Conservation (phyloP, 331 rosid genomes). For the Pyrus hybrid region DNA sequence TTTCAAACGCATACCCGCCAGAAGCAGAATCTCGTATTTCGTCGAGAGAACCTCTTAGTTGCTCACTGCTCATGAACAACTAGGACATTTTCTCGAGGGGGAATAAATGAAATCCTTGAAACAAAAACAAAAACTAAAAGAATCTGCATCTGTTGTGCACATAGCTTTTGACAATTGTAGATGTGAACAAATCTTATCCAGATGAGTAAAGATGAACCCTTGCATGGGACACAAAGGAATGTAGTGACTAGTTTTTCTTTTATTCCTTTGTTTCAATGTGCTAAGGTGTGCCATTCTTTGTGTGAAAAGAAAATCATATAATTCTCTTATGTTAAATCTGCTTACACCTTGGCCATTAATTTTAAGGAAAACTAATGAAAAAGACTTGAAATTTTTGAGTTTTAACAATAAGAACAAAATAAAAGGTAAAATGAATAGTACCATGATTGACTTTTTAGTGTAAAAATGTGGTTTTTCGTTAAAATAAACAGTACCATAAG, state of each 20-base stretch:
- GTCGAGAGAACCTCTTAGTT: not conserved
- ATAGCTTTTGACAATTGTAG: not conserved
- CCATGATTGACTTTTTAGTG: no score
- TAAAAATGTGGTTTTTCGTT: no score
- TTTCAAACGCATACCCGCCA: no score
- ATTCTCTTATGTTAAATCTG: not conserved
- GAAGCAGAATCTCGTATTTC: not conserved
- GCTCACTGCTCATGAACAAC: not conserved
- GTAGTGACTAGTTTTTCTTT: not conserved
- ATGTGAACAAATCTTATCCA: slow-evolving; percentile 2
- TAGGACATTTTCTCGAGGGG: not conserved
- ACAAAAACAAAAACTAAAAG: not conserved
- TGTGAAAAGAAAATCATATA: not conserved
- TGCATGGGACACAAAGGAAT: not conserved
- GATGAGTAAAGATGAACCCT: slow-evolving; percentile 1
- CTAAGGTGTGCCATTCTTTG: not conserved
- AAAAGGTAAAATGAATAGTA: no score
- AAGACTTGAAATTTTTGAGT: not conserved
- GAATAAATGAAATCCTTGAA: not conserved
- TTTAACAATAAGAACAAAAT: no score
- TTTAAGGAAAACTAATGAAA: no score
- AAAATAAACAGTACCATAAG: no score
- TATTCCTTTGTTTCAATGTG: slow-evolving; percentile 2
- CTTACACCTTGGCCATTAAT: not conserved
- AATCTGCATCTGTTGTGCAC: slow-evolving; percentile 16